Conservation (phyloP, 176 grass and related monocot species). For the Calamus simplicifolius region DNA sequence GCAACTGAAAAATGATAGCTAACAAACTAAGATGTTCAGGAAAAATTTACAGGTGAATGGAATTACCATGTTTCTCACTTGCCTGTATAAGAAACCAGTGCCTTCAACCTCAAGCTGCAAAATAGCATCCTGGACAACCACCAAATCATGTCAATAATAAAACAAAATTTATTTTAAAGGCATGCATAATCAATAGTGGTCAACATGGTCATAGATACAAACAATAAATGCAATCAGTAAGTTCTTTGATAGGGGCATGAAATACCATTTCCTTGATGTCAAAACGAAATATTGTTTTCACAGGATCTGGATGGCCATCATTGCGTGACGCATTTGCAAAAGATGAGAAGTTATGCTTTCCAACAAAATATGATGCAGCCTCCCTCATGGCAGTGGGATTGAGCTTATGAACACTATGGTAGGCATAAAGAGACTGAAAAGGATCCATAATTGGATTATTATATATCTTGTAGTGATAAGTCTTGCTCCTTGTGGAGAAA, state of each 20-base stretch:
- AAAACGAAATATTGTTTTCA: constrained; percentile 79
- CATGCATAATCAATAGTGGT: too few species aligned
- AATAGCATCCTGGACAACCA: constrained; percentile 49
- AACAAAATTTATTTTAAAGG: too few species aligned
- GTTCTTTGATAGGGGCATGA: not conserved
- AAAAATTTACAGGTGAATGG: not conserved
- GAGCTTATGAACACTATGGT: constrained; percentile 70
- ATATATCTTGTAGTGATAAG: constrained; percentile 93
- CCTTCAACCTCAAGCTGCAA: constrained; percentile 94
- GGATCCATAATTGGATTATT: constrained; percentile 83
- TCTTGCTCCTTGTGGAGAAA: constrained; percentile 78
- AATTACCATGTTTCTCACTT: constrained; percentile 98
- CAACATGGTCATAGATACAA: too few species aligned
- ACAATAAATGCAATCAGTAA: too few species aligned
- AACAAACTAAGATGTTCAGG: not conserved
- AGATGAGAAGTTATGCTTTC: constrained; percentile 82
- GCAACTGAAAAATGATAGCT: constrained; percentile 7
- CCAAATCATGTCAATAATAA: too few species aligned
- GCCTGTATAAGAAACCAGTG: constrained; percentile 88
- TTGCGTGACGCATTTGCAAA: constrained; percentile 72
- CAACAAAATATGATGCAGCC: constrained; percentile 78
- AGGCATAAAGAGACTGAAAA: constrained; percentile 56
- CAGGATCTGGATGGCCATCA: constrained; percentile 47
- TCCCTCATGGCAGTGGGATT: constrained; percentile 64
- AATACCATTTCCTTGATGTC: constrained; percentile 72